phyloP scores from a whole-genome alignment of 768 basidiomycete species.

The Albatrellus ellisii region DNA sequence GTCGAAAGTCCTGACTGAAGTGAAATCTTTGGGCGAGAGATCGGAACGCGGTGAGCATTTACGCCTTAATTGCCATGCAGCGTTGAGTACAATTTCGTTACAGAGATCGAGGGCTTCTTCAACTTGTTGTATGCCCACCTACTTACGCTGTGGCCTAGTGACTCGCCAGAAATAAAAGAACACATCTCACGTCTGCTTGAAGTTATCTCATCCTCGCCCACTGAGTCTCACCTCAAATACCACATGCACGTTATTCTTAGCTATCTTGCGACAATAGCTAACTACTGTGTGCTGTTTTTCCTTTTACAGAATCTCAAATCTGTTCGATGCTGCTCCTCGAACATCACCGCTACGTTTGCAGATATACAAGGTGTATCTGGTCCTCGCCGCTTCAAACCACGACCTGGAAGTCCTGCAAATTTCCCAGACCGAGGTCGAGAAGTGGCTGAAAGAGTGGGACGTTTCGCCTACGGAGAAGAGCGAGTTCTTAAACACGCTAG shows the following conservation, averaged over 20 bases:
- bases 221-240: conserved; percentile 51
- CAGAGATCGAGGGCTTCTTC: conserved; percentile 83
- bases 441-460: conserved; percentile 70
- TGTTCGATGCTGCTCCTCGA: conserved; percentile 67
- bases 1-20: conserved; percentile 43
- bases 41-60: conserved; percentile 51
- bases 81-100: conserved; percentile 1
- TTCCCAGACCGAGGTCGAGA: conserved; percentile 48
- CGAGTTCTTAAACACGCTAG: conserved; percentile 50
- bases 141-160: conserved; percentile 40
- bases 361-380: conserved; percentile 51
- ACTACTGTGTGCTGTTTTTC: no score
- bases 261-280: neutral
- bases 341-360: conserved; percentile 47
- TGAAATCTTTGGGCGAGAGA: conserved; percentile 64
- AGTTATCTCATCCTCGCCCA: conserved; percentile 41
- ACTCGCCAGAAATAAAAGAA: conserved; percentile 41
- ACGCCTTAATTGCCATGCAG: neutral
- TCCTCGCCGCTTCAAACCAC: conserved; percentile 42
- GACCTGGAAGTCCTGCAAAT: conserved; percentile 53
- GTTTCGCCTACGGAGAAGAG: conserved; percentile 49
- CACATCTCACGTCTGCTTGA: conserved; percentile 36
- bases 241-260: conserved; percentile 48
- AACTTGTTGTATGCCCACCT: conserved; percentile 70
- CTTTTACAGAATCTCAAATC: conserved; percentile 51